Base-by-base conservation (phyloP, 2,329 filamentous ascomycete genomes). In the Fusarium marasasianum region DNA sequence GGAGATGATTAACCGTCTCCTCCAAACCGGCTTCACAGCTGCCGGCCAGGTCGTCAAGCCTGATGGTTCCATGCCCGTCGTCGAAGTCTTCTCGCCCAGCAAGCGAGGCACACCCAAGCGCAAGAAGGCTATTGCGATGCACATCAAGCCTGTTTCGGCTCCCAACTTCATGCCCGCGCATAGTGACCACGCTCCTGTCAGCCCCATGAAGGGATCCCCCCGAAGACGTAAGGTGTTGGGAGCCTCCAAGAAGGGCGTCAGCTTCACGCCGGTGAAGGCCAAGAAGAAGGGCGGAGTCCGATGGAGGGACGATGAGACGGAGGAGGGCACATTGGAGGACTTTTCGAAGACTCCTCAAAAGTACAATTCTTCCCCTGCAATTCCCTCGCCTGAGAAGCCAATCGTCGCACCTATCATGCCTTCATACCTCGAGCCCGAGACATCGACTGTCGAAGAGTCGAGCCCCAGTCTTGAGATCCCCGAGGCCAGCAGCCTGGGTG, bases 311-410 rank as follows among this genome's bases (percentile, higher is more conserved):
- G 96, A 98, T 77, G 94, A 90, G 79, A 85, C 92, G 5, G 93
- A 97, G 79, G 91, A 96, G 58, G 95, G 95, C 31, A 91, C 92
- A 2, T 85, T 98, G 63, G 95, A 93, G 17, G 96, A 98, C 80
- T 98, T 96, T 80, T 94, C 96, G 79, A 94, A 94, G 83, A 98
- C 96, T 6, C 96, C 96, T 2, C 89, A 95, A 81, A 93, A 92
- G 79, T 82, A 88, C 14, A 86, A 89, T 22, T 86, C 86, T 5
- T 89, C 90, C 2, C 89, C 91, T 12, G 88, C 91, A 56, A 63
- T 77, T 26, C 41, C 72, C 10, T 77, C 78, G 2, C 72, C 74
- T 0, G 73, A 78, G 62, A 79, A 75, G 74, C 66, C 58, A 26
- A 81, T 86, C 5, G 75, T 83, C 18, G 80, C 83, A 6, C 77